Base-by-base conservation (phyloP, 1,139 yeast species). In the Yamadazyma dushanensis region DNA sequence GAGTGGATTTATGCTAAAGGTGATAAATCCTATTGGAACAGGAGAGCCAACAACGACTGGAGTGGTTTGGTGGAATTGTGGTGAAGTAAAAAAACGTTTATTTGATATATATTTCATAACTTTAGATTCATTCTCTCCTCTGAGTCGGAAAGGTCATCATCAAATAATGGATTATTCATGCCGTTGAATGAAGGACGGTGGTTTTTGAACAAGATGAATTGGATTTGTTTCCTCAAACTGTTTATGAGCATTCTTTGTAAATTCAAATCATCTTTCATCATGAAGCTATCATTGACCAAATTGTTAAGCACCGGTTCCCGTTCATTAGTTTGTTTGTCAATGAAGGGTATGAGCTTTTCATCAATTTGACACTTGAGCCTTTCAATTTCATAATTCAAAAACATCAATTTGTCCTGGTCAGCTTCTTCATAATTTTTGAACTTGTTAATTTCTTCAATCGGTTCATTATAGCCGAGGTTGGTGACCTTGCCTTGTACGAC, bases 1-100 rank as follows among this genome's bases (percentile, higher is more conserved):
- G 77, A 76, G 40, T 89, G 89, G 83, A 71, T 66, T 19, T 72
- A 74, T 37, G 73, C 73, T 31, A 63, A 58, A 15, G 96, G 96
- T 1, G 68, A 69, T 2, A 64, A 72, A 25, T 77, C 86, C 51
- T 90, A 90, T 56, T 90, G 97, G 97, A 78, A 76, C 46, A 75
- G 87, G 51, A 77, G 94, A 57, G 73, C 69, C 46, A 62, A 57
- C 4, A 64, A 65, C 7, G 76, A 81, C 48, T 83, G 92, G 92
- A 61, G 63, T 14, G 83, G 65, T 26, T 51, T 80, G 19, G 45
- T 65, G 9, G 58, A 68, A 35, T 59, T 81, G 35, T 81, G 86
- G 86, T 79, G 48, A 41, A 7, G 2, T 16, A 22, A 10, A 9
- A 17, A 8, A 5, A 29, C 17, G 14, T 20, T 21, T 15, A 23